Percentiles rank a stretch among this genome's conserved stretches.
phyloP scores from a whole-genome alignment of 2,329 filamentous ascomycete genomes.

The Pochonia chlamydosporia region DNA sequence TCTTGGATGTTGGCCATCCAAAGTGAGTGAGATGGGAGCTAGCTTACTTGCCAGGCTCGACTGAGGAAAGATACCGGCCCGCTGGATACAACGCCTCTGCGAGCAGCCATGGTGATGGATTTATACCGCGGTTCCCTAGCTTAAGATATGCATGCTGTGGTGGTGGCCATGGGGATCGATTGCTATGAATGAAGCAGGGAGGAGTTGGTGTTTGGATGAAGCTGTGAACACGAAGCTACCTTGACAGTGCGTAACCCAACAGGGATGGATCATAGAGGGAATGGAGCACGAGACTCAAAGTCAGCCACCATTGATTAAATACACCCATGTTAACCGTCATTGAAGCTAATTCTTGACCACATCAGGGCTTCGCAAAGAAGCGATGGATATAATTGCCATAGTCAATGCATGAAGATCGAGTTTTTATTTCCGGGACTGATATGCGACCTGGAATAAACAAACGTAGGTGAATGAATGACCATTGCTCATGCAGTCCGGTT shows the following conservation, averaged over 20 bases:
- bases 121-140: neutral
- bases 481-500: too few species aligned
- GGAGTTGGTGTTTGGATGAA: neutral
- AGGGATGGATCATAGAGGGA: neutral
- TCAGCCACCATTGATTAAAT: too few species aligned
- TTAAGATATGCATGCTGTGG: neutral
- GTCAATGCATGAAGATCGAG: too few species aligned
- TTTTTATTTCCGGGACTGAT: too few species aligned
- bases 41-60: constrained; percentile 9
- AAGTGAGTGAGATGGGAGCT: neutral
- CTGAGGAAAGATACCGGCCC: constrained; percentile 1
- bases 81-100: constrained; percentile 1
- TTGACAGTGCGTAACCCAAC: neutral
- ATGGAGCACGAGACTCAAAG: neutral
- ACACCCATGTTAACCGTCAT: too few species aligned
- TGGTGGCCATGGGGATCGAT: neutral
- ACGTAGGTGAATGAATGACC: too few species aligned
- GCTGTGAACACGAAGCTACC: neutral
- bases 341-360: too few species aligned
- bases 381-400: too few species aligned
- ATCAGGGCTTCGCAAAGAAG: too few species aligned
- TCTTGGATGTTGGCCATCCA: neutral
- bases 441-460: too few species aligned
- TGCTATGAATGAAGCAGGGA: neutral
- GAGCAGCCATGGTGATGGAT: constrained; percentile 3